phyloP scores from a whole-genome alignment of 352 stramenopile species.

The Plasmopara muralis region DNA sequence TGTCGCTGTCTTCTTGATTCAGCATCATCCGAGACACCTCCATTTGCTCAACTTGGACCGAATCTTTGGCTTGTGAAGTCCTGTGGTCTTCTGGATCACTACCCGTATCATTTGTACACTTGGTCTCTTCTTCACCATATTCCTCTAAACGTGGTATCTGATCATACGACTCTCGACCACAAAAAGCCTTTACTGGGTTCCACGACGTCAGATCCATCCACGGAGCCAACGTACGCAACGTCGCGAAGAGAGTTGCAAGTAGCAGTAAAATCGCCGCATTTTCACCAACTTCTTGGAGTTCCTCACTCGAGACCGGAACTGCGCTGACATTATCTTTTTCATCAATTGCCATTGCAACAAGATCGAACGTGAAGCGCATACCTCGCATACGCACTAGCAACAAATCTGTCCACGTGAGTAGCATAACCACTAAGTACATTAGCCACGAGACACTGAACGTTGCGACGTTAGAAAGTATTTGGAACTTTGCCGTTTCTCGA shows the following conservation, averaged over 20 bases:
- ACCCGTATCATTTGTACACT: too few relatives aligned
- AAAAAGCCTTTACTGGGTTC: slow-evolving; percentile 2
- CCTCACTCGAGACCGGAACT: slow-evolving; percentile 5
- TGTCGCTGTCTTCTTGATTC: too few relatives aligned
- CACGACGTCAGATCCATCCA: slow-evolving; percentile 9
- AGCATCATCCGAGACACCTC: neutral
- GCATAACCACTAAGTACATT: slow-evolving; percentile 17
- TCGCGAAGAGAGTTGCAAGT: slow-evolving; percentile 9
- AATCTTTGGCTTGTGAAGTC: neutral
- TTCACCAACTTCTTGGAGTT: slow-evolving; percentile 5
- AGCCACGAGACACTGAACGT: slow-evolving; percentile 25
- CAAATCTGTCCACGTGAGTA: slow-evolving; percentile 25
- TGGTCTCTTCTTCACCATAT: neutral
- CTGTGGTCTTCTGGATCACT: neutral
- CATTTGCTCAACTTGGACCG: neutral
- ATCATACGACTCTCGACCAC: neutral
- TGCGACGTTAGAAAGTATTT: neutral
- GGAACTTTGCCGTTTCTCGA: neutral
- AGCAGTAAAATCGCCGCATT: slow-evolving; percentile 1
- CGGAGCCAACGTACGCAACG: neutral
- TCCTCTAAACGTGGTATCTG: neutral
- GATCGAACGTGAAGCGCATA: slow-evolving; percentile 38
- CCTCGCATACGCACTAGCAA: slow-evolving; percentile 25
- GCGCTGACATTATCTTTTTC: slow-evolving; percentile 15
- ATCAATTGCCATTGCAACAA: slow-evolving; percentile 21